These are phyloP conservation scores for Boletus pseudopeckii DNA, from an alignment of 768 basidiomycete species.

Conservation along the genomic window DNA sequence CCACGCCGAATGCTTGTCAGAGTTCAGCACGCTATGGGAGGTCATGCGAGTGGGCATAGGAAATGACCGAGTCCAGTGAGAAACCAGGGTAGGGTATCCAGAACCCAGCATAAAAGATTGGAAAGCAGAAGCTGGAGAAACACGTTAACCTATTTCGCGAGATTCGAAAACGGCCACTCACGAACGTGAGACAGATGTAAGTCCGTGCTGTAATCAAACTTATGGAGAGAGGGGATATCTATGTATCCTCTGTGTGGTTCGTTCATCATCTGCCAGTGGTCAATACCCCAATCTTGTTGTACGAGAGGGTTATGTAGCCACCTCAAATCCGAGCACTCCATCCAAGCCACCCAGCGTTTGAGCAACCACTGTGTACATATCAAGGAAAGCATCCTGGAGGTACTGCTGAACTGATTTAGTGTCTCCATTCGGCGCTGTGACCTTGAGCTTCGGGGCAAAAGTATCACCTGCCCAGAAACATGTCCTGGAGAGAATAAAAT, in stretches of 20 bases:
- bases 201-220: slow-evolving; percentile 93
- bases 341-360: slow-evolving; percentile 68
- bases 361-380: slow-evolving; percentile 69
- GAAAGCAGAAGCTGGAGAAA: slow-evolving; percentile 64
- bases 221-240: slow-evolving; percentile 72
- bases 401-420: slow-evolving; percentile 72
- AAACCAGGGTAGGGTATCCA: slow-evolving; percentile 78
- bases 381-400: slow-evolving; percentile 77
- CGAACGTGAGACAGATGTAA: slow-evolving; percentile 80
- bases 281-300: background rate
- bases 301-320: slow-evolving; percentile 28
- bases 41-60: slow-evolving; percentile 80
- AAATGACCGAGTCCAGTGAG: slow-evolving; percentile 80
- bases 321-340: slow-evolving; percentile 88
- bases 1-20: slow-evolving; percentile 63
- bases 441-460: slow-evolving; percentile 72
- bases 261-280: slow-evolving; percentile 70
- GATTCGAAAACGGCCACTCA: slow-evolving; percentile 36
- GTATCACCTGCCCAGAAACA: slow-evolving; percentile 91
- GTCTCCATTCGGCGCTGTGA: slow-evolving; percentile 45
- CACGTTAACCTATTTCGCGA: background rate
- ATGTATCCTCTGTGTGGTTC: slow-evolving; percentile 95
- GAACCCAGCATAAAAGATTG: slow-evolving; percentile 92
- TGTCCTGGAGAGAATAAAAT: slow-evolving; percentile 48
- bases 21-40: slow-evolving; percentile 56